phyloP scores from a whole-genome alignment of 257 asterid species.

The Solanum medicagineum region DNA sequence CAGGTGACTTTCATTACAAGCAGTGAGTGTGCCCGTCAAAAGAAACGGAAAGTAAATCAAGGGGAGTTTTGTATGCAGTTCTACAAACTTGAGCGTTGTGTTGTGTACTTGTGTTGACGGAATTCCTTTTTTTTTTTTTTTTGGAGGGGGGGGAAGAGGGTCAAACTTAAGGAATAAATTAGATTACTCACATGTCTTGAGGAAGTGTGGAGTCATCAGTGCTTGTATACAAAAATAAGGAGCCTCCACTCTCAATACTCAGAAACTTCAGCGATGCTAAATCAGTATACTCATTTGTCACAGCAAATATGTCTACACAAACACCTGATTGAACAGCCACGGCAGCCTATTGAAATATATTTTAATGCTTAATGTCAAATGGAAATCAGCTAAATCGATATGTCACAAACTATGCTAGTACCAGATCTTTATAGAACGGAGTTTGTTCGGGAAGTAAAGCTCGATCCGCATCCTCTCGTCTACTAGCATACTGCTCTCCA shows the following conservation, averaged over 20 bases:
- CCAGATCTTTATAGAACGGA: conserved; percentile 94
- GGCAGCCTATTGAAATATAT: conserved; percentile 68
- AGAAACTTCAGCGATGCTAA: conserved; percentile 94
- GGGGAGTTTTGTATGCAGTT: neutral
- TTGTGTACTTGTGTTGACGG: neutral
- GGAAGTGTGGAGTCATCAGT: conserved; percentile 99
- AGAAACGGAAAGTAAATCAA: neutral
- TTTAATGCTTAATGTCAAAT: conserved; percentile 17
- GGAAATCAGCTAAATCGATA: conserved; percentile 1
- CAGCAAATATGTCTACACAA: conserved; percentile 95
- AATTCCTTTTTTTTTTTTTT: neutral
- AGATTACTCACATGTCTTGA: conserved; percentile 80
- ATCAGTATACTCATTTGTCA: conserved; percentile 96
- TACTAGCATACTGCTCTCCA: conserved; percentile 99
- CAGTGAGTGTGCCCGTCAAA: neutral
- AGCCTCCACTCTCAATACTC: conserved; percentile 98
- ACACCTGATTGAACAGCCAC: conserved; percentile 99
- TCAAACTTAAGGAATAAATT: too few species aligned
- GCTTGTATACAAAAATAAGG: conserved; percentile 79
- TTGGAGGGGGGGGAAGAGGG: too few species aligned
- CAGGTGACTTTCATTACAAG: neutral
- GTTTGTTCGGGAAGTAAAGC: conserved; percentile 99
- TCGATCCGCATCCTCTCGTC: conserved; percentile 97
- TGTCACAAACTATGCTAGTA: conserved; percentile 17
- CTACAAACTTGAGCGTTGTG: neutral